These are phyloP conservation scores for Cladosporium sp. DNA, from an alignment of 2,329 filamentous ascomycete species.

Conservation along the genomic window DNA sequence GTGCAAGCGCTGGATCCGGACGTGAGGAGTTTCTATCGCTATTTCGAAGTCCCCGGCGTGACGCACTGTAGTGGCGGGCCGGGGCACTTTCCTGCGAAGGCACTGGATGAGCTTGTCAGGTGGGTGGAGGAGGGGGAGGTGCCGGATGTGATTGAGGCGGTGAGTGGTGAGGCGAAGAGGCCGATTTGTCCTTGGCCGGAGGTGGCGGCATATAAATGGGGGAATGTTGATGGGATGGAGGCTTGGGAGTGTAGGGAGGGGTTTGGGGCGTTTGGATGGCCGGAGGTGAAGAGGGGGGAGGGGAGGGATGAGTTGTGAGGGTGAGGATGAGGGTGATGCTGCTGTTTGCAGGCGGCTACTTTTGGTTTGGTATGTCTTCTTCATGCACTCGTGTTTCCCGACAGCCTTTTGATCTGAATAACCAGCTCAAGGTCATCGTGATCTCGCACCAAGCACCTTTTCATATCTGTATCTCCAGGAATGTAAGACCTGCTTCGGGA, in stretches of 20 bases:
- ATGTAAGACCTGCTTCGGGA: too few species aligned
- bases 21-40: slow-evolving; percentile 33
- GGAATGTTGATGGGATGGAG: slow-evolving; percentile 30
- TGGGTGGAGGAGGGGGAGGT: slow-evolving; percentile 30
- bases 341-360: too few species aligned
- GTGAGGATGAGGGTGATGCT: too few species aligned
- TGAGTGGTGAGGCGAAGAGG: slow-evolving; percentile 42
- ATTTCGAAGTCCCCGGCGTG: slow-evolving; percentile 37
- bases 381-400: too few species aligned
- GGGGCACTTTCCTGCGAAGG: slow-evolving; percentile 23
- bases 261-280: slow-evolving; percentile 12
- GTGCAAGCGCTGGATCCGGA: slow-evolving; percentile 22
- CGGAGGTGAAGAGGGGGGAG: not conserved
- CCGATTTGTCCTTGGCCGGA: slow-evolving; percentile 41
- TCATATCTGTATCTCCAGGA: too few species aligned
- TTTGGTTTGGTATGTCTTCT: too few species aligned
- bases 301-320: slow-evolving; percentile 4
- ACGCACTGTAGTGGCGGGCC: slow-evolving; percentile 33
- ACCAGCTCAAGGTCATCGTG: too few species aligned
- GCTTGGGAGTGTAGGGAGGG: slow-evolving; percentile 21
- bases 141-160: slow-evolving; percentile 23
- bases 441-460: too few species aligned
- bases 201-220: slow-evolving; percentile 34
- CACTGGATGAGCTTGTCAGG: slow-evolving; percentile 17
- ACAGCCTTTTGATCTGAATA: too few species aligned